Evolutionary conservation across 768 basidiomycete genomes (phyloP).

Genomic region (Pisolithus orientalis): DNA sequence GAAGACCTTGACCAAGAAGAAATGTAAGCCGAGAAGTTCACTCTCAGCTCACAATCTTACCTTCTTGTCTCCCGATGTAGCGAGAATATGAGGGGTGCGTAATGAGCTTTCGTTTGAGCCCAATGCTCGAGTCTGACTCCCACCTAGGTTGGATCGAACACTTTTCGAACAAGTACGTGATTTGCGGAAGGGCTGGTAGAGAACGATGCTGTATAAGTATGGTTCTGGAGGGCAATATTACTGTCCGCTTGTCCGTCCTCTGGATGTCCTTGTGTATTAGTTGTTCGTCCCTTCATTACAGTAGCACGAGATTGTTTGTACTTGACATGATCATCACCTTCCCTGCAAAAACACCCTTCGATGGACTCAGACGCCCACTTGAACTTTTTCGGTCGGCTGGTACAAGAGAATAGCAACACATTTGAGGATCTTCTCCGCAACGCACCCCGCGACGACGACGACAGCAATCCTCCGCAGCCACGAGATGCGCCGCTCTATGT

Average conservation of each 20-base stretch:
- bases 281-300: neutral
- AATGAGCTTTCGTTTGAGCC: neutral
- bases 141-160: slow-evolving; percentile 84
- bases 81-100: slow-evolving; percentile 83
- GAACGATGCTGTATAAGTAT: slow-evolving; percentile 45
- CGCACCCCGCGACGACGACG: slow-evolving; percentile 28
- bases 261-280: slow-evolving; percentile 10
- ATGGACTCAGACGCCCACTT: slow-evolving; percentile 20
- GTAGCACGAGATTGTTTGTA: no score
- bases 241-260: neutral
- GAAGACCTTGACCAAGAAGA: slow-evolving; percentile 74
- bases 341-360: neutral
- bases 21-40: slow-evolving; percentile 49
- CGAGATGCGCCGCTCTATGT: slow-evolving; percentile 20
- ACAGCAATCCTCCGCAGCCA: slow-evolving; percentile 28
- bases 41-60: slow-evolving; percentile 3
- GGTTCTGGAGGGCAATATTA: neutral
- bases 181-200: slow-evolving; percentile 86
- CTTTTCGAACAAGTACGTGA: slow-evolving; percentile 87
- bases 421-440: slow-evolving; percentile 34
- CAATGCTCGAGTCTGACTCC: neutral
- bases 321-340: neutral
- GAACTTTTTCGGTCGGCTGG: slow-evolving; percentile 24
- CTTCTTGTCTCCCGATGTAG: slow-evolving; percentile 32
- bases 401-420: slow-evolving; percentile 6